Percentiles rank a stretch among this genome's conserved stretches.
phyloP scores from a whole-genome alignment of 441 rosid species.

The Euphorbia schlechtendalii region DNA sequence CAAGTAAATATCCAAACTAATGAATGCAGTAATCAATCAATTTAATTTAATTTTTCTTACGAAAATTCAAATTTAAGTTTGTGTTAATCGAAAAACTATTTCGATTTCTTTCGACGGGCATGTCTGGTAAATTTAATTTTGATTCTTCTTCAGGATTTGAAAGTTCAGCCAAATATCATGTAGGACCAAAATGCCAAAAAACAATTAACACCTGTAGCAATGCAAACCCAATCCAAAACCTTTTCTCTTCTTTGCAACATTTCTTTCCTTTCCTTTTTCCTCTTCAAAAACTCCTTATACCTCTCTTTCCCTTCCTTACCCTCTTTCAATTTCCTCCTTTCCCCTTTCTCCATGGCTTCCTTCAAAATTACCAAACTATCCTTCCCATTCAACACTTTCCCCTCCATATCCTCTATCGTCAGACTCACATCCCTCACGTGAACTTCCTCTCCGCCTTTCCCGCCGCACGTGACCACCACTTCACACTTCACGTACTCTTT shows the following conservation, averaged over 20 bases:
- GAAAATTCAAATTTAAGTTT: too few species aligned
- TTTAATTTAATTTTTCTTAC: too few species aligned
- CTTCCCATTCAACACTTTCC: conserved; percentile 51
- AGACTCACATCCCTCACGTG: conserved; percentile 64
- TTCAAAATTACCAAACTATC: conserved; percentile 54
- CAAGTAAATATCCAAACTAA: too few species aligned
- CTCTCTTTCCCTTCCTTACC: conserved; percentile 32
- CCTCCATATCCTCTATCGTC: conserved; percentile 72
- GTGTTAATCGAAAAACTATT: background rate
- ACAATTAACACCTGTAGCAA: conserved; percentile 29
- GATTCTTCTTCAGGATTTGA: background rate
- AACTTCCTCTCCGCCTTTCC: conserved; percentile 55
- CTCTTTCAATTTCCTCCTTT: conserved; percentile 27
- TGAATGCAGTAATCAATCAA: too few species aligned
- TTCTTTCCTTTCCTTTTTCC: conserved; percentile 30
- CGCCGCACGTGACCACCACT: conserved; percentile 53
- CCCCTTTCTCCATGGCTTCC: conserved; percentile 36
- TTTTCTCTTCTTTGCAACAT: conserved; percentile 30
- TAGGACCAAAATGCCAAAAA: conserved; percentile 41
- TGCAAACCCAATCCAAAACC: conserved; percentile 37
- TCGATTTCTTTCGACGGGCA: too few species aligned
- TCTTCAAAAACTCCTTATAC: conserved; percentile 34
- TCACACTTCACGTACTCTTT: conserved; percentile 41
- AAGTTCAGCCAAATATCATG: conserved; percentile 25
- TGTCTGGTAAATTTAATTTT: too few species aligned